Evolutionary conservation across 2,329 filamentous ascomycete species (phyloP), one percentile per base, ranked within the genome.

Genomic region (Blastomyces gilchristii): DNA sequence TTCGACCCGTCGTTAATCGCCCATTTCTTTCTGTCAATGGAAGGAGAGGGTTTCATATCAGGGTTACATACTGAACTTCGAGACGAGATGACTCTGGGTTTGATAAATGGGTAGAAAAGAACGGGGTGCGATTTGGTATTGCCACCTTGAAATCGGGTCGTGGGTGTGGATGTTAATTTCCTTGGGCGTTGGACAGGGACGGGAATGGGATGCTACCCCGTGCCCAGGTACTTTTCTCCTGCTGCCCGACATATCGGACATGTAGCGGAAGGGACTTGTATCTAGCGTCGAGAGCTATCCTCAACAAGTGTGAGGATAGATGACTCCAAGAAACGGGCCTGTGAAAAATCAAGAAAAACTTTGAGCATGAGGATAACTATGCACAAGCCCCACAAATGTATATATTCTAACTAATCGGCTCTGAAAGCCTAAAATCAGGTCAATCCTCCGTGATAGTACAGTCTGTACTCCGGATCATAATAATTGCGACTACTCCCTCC

Each of bases 31-130:
- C 76, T 77, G 64, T 71, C 77, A 66, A 78, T 78, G 77, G 75
- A 71, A 72, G 69, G 68, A 70, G 72, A 68, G 76, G 77, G 77
- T 79, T 79, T 79, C 77, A 79, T 79, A 77, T 78, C 77, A 79
- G 77, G 77, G 77, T 74, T 73, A 78, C 75, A 78, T 76, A 56
- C 34, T 49, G 62, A 28, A 28, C 11, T 34, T 8, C 31, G 11
- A 49, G 1, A 54, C 25, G 34, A n/a, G 3, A 22, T 1, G 3
- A 22, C 14, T 16, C 18, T 41, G 39, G 47, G 8, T 4, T 31
- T 37, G 16, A 49, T 28, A 9, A 12, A 22, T 9, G 6, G 11
- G 8, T 22, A 28, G 31, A n/a, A 28, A 25, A 25, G 37, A n/a
- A 58, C 16, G n/a, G 18, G 14, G 9, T 57, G 37, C n/a, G 11